These are phyloP conservation scores for Corylus avellana DNA, from an alignment of 306 rosid genomes.

Conservation along the genomic window DNA sequence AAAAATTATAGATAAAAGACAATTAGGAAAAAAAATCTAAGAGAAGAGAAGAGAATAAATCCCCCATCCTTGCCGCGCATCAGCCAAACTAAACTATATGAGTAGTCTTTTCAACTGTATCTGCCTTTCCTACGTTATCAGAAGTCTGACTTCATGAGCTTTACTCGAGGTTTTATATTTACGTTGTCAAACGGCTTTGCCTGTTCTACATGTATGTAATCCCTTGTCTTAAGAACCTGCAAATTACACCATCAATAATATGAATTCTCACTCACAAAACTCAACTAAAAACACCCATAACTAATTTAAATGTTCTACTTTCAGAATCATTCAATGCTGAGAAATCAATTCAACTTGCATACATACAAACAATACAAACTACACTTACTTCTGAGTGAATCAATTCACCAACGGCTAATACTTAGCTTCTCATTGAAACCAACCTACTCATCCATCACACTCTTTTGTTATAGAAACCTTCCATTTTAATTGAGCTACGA, in stretches of 20 bases:
- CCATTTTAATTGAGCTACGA: neutral
- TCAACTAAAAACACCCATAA: neutral
- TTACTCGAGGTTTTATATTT: constrained; percentile 64
- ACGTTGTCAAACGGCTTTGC: constrained; percentile 65
- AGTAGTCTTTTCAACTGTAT: constrained; percentile 44
- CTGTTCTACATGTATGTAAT: constrained; percentile 90
- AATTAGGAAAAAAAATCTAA: constrained; percentile 31
- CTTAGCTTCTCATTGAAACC: neutral
- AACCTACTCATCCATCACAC: neutral
- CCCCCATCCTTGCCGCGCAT: constrained; percentile 38
- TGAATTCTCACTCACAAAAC: too few species aligned
- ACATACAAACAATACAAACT: neutral
- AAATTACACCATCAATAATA: constrained; percentile 15
- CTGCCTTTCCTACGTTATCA: constrained; percentile 64
- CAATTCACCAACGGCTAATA: neutral
- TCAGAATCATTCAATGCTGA: neutral
- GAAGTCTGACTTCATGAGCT: constrained; percentile 88
- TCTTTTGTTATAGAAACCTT: neutral
- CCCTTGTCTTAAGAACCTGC: constrained; percentile 98
- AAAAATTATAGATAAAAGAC: constrained; percentile 32
- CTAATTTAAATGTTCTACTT: neutral
- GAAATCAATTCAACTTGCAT: neutral
- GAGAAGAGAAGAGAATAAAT: constrained; percentile 37
- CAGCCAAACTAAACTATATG: constrained; percentile 41
- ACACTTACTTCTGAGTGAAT: neutral